These are phyloP conservation scores for Neurospora sp. DNA, from an alignment of 495 filamentous ascomycete species.

Conservation along the genomic window DNA sequence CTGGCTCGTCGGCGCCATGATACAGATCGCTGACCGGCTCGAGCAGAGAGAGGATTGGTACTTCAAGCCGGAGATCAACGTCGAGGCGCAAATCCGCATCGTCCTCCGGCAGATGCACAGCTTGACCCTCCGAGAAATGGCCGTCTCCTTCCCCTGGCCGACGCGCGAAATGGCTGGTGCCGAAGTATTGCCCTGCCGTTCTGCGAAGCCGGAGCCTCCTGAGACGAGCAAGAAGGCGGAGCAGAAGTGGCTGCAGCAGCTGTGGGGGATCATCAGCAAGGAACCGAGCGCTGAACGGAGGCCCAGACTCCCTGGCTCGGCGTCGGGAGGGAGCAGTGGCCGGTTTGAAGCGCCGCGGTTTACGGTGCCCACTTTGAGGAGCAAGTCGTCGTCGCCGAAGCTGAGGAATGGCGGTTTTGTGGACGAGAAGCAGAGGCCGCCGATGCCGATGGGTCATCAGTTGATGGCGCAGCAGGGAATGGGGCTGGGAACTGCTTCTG, in stretches of 20 bases:
- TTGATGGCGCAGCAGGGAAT: background rate
- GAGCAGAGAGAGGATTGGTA: constrained; percentile 21
- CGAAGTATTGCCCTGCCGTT: constrained; percentile 25
- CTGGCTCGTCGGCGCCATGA: constrained; percentile 27
- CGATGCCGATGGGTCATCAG: background rate
- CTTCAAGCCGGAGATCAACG: constrained; percentile 20
- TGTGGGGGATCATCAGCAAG: constrained; percentile 19
- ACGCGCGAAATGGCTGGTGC: constrained; percentile 28
- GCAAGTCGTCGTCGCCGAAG: background rate
- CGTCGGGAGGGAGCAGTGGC: constrained; percentile 3
- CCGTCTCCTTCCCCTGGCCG: constrained; percentile 26
- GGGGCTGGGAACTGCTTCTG: background rate
- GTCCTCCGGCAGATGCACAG: constrained; percentile 24
- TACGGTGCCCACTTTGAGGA: constrained; percentile 3
- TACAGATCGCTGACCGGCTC: constrained; percentile 22
- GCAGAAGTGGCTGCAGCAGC: constrained; percentile 21
- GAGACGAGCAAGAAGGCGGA: constrained; percentile 12
- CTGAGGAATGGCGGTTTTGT: background rate
- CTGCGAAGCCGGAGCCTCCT: constrained; percentile 15
- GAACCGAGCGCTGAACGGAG: constrained; percentile 2
- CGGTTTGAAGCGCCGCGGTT: constrained; percentile 18
- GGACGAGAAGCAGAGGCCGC: background rate
- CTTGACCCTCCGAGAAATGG: constrained; percentile 24
- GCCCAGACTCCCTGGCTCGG: background rate
- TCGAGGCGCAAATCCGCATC: constrained; percentile 27